Percentiles rank a stretch among this genome's conserved stretches.
Conservation (phyloP, 2,329 filamentous ascomycete genomes). For the Cordyceps javanica region DNA sequence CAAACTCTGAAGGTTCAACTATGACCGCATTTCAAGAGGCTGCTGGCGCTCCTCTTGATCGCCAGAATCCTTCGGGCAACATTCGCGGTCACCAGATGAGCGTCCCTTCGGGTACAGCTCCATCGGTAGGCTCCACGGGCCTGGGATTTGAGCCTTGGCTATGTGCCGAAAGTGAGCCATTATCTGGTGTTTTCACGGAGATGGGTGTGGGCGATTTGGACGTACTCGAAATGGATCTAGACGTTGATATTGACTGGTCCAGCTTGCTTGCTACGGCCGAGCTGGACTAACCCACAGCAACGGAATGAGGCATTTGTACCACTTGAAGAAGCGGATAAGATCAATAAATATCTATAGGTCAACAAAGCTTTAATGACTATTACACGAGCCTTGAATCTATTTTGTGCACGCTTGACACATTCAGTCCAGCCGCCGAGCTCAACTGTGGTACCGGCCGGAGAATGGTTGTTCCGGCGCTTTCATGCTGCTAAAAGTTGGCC, state of each 20-base stretch:
- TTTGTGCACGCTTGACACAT: no score
- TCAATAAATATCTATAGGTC: no score
- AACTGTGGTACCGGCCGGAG: neutral
- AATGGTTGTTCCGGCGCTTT: conserved; percentile 8
- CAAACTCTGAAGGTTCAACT: no score
- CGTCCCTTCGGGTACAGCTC: neutral
- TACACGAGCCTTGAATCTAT: neutral
- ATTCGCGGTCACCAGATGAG: neutral
- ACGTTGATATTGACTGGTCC: conserved; percentile 21
- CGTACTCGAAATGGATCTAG: conserved; percentile 18
- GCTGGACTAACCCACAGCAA: neutral
- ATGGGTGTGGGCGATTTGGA: conserved; percentile 16
- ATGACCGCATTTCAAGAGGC: neutral
- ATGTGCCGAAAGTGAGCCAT: conserved; percentile 26
- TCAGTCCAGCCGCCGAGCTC: no score
- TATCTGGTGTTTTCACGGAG: conserved; percentile 18
- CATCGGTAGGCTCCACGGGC: neutral
- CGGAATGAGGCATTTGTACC: neutral
- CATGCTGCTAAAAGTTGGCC: conserved; percentile 5
- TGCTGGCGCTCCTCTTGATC: neutral
- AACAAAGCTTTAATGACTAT: no score
- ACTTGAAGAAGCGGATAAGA: neutral
- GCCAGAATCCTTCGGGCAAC: neutral
- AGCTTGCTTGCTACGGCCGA: neutral
- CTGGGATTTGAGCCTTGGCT: conserved; percentile 25